These are phyloP conservation scores for Eucalyptus dawsonii DNA, from an alignment of 345 rosid genomes.

Conservation along the genomic window DNA sequence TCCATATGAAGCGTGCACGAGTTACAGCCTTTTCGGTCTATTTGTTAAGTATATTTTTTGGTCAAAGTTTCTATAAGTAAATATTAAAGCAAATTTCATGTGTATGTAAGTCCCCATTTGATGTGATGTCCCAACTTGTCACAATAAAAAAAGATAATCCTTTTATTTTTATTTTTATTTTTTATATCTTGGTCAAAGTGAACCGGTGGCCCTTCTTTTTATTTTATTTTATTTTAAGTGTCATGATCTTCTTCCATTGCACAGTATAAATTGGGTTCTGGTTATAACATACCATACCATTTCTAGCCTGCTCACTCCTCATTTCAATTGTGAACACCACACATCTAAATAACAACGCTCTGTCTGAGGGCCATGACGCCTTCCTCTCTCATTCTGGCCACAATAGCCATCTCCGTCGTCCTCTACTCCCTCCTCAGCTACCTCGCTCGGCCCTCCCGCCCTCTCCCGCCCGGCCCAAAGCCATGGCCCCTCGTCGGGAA, in stretches of 20 bases:
- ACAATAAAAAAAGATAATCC: not conserved
- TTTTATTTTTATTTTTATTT: too few relatives aligned
- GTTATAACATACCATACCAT: not conserved
- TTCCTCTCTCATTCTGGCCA: not conserved
- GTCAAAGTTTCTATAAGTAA: not conserved
- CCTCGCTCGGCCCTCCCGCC: conserved; percentile 2
- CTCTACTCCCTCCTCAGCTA: conserved; percentile 11
- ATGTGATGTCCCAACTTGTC: not conserved
- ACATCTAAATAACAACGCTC: not conserved
- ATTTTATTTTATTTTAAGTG: too few relatives aligned
- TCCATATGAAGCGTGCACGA: not conserved
- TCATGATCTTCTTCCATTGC: not conserved
- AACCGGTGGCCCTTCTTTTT: not conserved
- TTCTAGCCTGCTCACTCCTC: not conserved
- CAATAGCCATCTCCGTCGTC: not conserved
- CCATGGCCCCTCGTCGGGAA: conserved; percentile 90
- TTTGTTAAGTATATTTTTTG: too few relatives aligned
- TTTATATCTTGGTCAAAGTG: not conserved
- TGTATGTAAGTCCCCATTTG: rapidly evolving
- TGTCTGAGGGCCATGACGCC: not conserved
- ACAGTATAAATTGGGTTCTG: not conserved
- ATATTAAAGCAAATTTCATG: not conserved
- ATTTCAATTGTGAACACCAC: not conserved
- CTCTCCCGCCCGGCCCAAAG: conserved; percentile 77
- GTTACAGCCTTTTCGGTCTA: rapidly evolving